Evolutionary conservation across 176 grass and related monocot genomes (phyloP).

Genomic region (Pontederia paniculata): DNA sequence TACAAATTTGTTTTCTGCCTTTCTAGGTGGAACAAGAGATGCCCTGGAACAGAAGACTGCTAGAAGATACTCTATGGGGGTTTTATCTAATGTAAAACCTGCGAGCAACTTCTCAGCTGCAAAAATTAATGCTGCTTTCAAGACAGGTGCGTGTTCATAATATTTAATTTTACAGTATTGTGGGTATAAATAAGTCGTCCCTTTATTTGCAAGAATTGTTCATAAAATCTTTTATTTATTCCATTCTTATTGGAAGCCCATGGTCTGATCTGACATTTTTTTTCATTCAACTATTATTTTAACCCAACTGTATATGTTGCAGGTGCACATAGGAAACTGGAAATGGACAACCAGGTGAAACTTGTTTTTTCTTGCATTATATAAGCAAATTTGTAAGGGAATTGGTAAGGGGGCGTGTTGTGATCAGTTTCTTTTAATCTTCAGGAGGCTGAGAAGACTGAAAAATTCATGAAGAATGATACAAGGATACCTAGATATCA

Average conservation of each 20-base stretch:
- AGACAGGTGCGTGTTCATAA: conserved; percentile 31
- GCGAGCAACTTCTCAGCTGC: conserved; percentile 35
- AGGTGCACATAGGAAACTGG: conserved; percentile 78
- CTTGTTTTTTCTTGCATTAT: neutral
- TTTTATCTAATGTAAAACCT: conserved; percentile 36
- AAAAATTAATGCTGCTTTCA: conserved; percentile 28
- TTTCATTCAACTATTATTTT: neutral
- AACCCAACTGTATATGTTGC: conserved; percentile 8
- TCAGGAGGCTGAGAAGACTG: conserved; percentile 31
- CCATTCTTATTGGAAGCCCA: neutral
- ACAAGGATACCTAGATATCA: conserved; percentile 32
- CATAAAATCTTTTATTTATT: neutral
- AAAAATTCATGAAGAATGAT: conserved; percentile 35
- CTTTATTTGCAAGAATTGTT: conserved; percentile 8
- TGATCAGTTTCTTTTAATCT: neutral
- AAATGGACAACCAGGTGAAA: conserved; percentile 41
- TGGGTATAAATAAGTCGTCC: neutral
- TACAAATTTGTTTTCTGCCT: neutral
- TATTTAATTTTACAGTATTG: neutral
- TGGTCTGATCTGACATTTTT: too few relatives aligned
- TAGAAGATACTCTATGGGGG: conserved; percentile 35
- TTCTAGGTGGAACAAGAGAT: conserved; percentile 47
- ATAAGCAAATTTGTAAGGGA: neutral
- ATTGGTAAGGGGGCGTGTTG: neutral
- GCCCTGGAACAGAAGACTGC: conserved; percentile 44